Percentiles rank a stretch among this genome's conserved stretches.
These are phyloP conservation scores for sorghum (Sorghum bicolor) DNA, from an alignment of 176 grass and related monocot genomes.

Conservation along the genomic window Sorghum_bicolor_NCBIv3 NC_012875.2:46182501-46183000, in stretches of 20 bases:
- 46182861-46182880: background rate
- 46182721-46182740: background rate
- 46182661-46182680: background rate
- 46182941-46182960: background rate
- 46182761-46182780: background rate
- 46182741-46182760: background rate
- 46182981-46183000: too few relatives aligned
- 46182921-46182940: background rate
- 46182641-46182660: background rate
- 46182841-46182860: conserved; percentile 35
- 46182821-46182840: conserved; percentile 58
- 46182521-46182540: conserved; percentile 19
- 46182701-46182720: background rate
- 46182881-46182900: background rate
- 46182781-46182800: background rate
- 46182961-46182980: background rate
- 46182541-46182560: background rate
- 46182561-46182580: background rate
- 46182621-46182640: background rate
- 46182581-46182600: conserved; percentile 8
- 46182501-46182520: background rate
- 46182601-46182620: background rate
- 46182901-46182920: background rate
- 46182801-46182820: conserved; percentile 52
- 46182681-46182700: conserved; percentile 7